Conservation (phyloP, 2,329 filamentous ascomycete genomes). For the Arthrobotrys conoides region DNA sequence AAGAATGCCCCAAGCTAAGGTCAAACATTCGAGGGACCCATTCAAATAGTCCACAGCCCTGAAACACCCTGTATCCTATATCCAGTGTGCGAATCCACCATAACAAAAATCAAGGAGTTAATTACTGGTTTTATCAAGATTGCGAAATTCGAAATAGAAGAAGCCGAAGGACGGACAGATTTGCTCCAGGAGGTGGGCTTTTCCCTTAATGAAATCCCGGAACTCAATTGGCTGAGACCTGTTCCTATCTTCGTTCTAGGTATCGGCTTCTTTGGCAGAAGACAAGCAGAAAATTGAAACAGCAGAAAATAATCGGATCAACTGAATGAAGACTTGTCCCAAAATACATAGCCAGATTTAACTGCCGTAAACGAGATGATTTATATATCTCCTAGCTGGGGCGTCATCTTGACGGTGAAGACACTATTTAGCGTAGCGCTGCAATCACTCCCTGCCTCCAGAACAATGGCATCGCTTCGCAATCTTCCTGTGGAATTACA, state of each 20-base stretch:
- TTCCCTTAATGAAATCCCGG: neutral
- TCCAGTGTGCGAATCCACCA: neutral
- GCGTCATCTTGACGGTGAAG: too few relatives aligned
- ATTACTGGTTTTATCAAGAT: slow-evolving; percentile 1
- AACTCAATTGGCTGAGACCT: neutral
- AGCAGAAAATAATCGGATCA: too few relatives aligned
- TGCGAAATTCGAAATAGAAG: neutral
- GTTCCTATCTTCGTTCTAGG: neutral
- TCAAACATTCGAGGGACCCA: neutral
- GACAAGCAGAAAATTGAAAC: neutral
- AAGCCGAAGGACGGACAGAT: neutral
- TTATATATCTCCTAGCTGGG: neutral
- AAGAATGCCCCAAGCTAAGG: neutral
- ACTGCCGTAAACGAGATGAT: neutral
- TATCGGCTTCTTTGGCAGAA: neutral
- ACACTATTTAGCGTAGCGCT: too few relatives aligned
- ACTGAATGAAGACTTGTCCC: too few relatives aligned
- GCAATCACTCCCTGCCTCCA: neutral
- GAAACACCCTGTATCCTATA: too few relatives aligned
- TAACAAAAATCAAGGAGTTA: neutral
- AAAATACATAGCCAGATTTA: too few relatives aligned
- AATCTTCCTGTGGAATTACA: neutral
- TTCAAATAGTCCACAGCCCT: neutral
- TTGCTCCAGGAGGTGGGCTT: slow-evolving; percentile 15
- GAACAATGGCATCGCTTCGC: neutral